Conservation (phyloP, 768 basidiomycete species). For the Termitomyces sp. region DNA sequence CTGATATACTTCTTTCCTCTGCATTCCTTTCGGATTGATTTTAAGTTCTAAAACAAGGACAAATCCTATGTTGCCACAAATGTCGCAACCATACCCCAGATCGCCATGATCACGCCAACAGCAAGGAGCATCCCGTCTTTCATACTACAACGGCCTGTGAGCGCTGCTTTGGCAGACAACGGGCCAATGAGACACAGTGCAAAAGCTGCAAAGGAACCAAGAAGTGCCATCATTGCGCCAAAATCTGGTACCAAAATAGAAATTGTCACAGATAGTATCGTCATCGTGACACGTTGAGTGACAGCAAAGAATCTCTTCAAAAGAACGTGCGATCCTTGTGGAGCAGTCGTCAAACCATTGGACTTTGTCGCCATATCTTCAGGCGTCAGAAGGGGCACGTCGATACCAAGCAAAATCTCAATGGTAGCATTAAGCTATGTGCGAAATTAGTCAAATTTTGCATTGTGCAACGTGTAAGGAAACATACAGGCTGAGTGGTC, state of each 20-base stretch:
- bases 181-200: slow-evolving; percentile 76
- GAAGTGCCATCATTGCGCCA: slow-evolving; percentile 79
- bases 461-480: not conserved
- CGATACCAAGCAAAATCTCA: slow-evolving; percentile 72
- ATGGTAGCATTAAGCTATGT: slow-evolving; percentile 74
- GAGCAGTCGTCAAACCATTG: slow-evolving; percentile 24
- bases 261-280: slow-evolving; percentile 54
- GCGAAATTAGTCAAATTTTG: not conserved
- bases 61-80: slow-evolving; percentile 33
- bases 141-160: slow-evolving; percentile 42
- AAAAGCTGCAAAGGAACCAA: slow-evolving; percentile 86
- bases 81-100: slow-evolving; percentile 72
- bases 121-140: slow-evolving; percentile 54
- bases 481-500: slow-evolving; percentile 69
- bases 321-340: slow-evolving; percentile 21
- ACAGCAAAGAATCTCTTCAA: slow-evolving; percentile 38
- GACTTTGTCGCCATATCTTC: slow-evolving; percentile 35
- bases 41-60: not conserved
- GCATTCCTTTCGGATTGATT: not conserved
- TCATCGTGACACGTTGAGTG: slow-evolving; percentile 55
- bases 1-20: not conserved
- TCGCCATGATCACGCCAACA: slow-evolving; percentile 57
- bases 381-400: slow-evolving; percentile 31
- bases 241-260: slow-evolving; percentile 81
- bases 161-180: slow-evolving; percentile 60